Percentiles rank a stretch among this genome's conserved stretches.
phyloP scores from a whole-genome alignment of 208 protist genomes.

The Angomonas deanei region DNA sequence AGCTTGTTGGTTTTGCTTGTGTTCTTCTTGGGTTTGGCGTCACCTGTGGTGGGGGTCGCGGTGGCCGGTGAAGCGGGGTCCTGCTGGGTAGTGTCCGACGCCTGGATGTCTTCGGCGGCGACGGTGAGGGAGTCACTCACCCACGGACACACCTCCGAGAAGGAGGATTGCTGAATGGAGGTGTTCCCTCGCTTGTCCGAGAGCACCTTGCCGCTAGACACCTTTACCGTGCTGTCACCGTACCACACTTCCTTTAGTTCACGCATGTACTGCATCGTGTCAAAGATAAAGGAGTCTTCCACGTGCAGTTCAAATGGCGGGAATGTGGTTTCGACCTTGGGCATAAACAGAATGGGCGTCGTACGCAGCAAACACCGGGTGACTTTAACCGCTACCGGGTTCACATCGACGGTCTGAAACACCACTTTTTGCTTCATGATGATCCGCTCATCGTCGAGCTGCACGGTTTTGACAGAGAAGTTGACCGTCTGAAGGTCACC shows the following conservation, averaged over 20 bases:
- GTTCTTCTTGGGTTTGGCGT: not conserved
- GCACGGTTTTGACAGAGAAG: conserved; percentile 31
- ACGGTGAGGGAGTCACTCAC: conserved; percentile 2
- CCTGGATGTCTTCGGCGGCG: not conserved
- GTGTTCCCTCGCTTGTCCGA: not conserved
- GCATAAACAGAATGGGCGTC: conserved; percentile 60
- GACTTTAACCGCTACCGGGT: conserved; percentile 21
- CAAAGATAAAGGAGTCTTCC: conserved; percentile 67
- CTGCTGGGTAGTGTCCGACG: not conserved
- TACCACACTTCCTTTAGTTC: conserved; percentile 22
- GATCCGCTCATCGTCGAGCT: conserved; percentile 67
- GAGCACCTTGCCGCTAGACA: not conserved
- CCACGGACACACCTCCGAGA: not conserved
- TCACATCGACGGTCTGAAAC: conserved; percentile 45
- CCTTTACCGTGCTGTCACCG: not conserved
- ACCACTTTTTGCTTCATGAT: conserved; percentile 60
- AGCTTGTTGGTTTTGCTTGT: conserved; percentile 1
- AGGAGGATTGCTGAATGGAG: not conserved
- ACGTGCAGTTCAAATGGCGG: conserved; percentile 58
- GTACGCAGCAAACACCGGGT: conserved; percentile 44
- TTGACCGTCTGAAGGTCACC: conserved; percentile 48
- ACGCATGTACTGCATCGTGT: conserved; percentile 31
- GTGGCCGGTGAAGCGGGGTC: not conserved
- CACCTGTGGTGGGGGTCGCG: not conserved
- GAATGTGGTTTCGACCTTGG: conserved; percentile 21